Evolutionary conservation across 257 asterid genomes (phyloP).

Genomic region (Linaria vulgaris): DNA sequence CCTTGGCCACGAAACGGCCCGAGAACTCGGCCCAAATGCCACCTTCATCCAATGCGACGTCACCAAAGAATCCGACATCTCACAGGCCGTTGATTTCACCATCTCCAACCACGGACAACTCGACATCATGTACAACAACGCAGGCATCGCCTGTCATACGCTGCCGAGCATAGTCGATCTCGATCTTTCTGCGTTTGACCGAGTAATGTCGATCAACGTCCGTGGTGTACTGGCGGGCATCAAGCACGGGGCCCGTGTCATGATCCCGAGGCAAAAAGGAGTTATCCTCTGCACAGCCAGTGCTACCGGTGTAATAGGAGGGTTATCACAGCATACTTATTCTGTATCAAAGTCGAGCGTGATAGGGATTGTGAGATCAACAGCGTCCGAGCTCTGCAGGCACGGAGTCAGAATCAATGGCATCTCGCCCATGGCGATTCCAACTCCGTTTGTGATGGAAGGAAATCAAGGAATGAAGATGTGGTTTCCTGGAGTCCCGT

Average conservation of each 20-base stretch:
- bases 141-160: conserved; percentile 80
- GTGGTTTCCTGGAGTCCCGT: conserved; percentile 45
- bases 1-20: conserved; percentile 49
- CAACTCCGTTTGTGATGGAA: conserved; percentile 60
- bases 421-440: conserved; percentile 79
- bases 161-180: conserved; percentile 65
- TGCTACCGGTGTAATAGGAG: conserved; percentile 72
- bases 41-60: conserved; percentile 66
- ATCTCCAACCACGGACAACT: conserved; percentile 57
- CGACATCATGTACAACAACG: conserved; percentile 89
- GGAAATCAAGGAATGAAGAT: conserved; percentile 55
- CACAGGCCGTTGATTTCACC: conserved; percentile 63
- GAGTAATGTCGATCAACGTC: conserved; percentile 71
- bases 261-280: conserved; percentile 69
- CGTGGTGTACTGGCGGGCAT: conserved; percentile 71
- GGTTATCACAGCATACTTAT: conserved; percentile 73
- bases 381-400: conserved; percentile 59
- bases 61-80: conserved; percentile 58
- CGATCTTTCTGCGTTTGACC: conserved; percentile 57
- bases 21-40: conserved; percentile 62
- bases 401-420: conserved; percentile 79
- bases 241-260: conserved; percentile 88
- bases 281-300: conserved; percentile 84
- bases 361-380: conserved; percentile 61
- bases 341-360: conserved; percentile 66